Evolutionary conservation across 306 rosid genomes (phyloP).

Genomic region (Astragalus glycyphyllos): DNA sequence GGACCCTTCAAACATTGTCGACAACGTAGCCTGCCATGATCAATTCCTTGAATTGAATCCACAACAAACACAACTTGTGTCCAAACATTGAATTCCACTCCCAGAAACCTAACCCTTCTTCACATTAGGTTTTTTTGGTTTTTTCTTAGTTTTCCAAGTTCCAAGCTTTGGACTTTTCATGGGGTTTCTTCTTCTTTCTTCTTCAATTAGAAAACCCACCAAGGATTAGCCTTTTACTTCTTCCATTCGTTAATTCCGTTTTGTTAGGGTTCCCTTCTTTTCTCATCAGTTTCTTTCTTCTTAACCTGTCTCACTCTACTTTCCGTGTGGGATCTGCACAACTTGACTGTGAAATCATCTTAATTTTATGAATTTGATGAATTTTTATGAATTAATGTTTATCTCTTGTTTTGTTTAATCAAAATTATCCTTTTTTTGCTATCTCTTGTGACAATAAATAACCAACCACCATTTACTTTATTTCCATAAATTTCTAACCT

Average conservation of each 20-base stretch:
- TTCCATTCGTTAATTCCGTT: constrained; percentile 27
- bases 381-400: constrained; percentile 26
- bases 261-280: constrained; percentile 43
- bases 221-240: constrained; percentile 41
- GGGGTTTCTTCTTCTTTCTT: constrained; percentile 48
- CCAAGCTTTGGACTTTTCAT: constrained; percentile 46
- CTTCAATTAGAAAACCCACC: constrained; percentile 60
- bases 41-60: constrained; percentile 49
- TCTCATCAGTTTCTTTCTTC: background rate
- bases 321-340: constrained; percentile 46
- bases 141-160: constrained; percentile 27
- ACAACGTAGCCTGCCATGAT: constrained; percentile 71
- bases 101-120: constrained; percentile 38
- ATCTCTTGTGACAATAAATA: background rate
- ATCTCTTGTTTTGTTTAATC: constrained; percentile 8
- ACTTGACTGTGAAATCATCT: constrained; percentile 40
- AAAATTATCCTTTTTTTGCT: background rate
- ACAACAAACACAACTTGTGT: constrained; percentile 33
- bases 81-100: constrained; percentile 48
- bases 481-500: constrained; percentile 26
- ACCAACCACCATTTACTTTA: constrained; percentile 11
- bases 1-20: constrained; percentile 71
- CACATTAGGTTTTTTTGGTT: constrained; percentile 23
- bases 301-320: constrained; percentile 29
- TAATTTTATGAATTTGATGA: constrained; percentile 32